Percentiles rank a stretch among this genome's conserved stretches.
Conservation (phyloP, 176 grass and related monocot genomes). For the Oryza officinalis region DNA sequence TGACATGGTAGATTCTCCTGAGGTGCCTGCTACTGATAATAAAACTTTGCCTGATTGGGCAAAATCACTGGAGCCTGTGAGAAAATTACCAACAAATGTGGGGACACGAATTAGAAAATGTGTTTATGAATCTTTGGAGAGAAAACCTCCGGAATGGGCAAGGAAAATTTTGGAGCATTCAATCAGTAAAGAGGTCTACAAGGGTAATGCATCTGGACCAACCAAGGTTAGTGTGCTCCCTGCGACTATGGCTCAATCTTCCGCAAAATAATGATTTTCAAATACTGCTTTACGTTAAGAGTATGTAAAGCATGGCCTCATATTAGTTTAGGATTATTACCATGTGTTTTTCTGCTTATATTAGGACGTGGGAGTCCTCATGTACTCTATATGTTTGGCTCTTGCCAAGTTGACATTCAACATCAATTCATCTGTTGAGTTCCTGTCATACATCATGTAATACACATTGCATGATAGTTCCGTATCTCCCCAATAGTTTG, state of each 20-base stretch:
- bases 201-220: slow-evolving; percentile 96
- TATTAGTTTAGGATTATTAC: slow-evolving; percentile 2
- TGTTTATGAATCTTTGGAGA: slow-evolving; percentile 81
- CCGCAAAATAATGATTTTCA: slow-evolving; percentile 21
- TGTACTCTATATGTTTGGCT: background rate
- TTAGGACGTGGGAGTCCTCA: background rate
- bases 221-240: slow-evolving; percentile 73
- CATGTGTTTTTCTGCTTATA: background rate
- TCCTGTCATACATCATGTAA: background rate
- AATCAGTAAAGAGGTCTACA: slow-evolving; percentile 97
- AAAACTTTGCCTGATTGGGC: slow-evolving; percentile 86
- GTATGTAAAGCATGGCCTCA: background rate
- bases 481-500: background rate
- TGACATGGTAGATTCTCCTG: slow-evolving; percentile 53
- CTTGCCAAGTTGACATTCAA: background rate
- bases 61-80: slow-evolving; percentile 83
- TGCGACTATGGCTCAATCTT: background rate
- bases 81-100: slow-evolving; percentile 98
- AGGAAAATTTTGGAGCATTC: slow-evolving; percentile 89
- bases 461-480: background rate
- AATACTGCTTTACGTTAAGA: background rate
- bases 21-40: slow-evolving; percentile 47
- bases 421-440: background rate
- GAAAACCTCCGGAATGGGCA: slow-evolving; percentile 95
- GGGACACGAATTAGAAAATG: slow-evolving; percentile 99